These are phyloP conservation scores for Epichloe elymi DNA, from an alignment of 2,329 filamentous ascomycete genomes.

Conservation along the genomic window DNA sequence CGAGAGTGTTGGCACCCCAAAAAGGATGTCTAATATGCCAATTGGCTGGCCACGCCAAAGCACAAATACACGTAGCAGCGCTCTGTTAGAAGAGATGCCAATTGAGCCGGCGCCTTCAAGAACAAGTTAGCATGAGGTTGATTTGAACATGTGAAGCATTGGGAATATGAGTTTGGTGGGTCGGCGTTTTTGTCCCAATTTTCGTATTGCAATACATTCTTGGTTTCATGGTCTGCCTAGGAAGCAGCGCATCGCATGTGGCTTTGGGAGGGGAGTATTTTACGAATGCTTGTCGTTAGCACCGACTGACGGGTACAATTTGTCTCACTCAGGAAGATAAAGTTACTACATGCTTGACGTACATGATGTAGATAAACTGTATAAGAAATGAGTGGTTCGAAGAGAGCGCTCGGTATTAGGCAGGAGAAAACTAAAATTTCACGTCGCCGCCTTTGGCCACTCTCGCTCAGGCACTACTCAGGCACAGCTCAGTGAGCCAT, in stretches of 20 bases:
- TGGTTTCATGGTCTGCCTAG: neutral
- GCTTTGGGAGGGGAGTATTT: neutral
- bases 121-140: neutral
- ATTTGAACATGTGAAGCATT: neutral
- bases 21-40: conserved; percentile 23
- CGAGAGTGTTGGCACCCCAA: conserved; percentile 7
- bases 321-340: too few relatives aligned
- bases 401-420: too few relatives aligned
- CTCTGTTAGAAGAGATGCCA: neutral
- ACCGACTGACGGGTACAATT: too few relatives aligned
- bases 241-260: neutral
- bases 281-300: too few relatives aligned
- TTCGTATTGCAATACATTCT: neutral
- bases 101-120: neutral
- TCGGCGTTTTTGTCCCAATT: neutral
- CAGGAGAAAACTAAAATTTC: too few relatives aligned
- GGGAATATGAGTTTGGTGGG: neutral
- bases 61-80: neutral
- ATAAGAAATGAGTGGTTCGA: too few relatives aligned
- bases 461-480: too few relatives aligned
- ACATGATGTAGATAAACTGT: too few relatives aligned
- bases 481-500: too few relatives aligned
- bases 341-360: too few relatives aligned
- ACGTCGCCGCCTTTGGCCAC: too few relatives aligned
- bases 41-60: conserved; percentile 20